Base-by-base conservation (phyloP, 2,329 filamentous ascomycete genomes). In the Pestalotiopsis sp. region DNA sequence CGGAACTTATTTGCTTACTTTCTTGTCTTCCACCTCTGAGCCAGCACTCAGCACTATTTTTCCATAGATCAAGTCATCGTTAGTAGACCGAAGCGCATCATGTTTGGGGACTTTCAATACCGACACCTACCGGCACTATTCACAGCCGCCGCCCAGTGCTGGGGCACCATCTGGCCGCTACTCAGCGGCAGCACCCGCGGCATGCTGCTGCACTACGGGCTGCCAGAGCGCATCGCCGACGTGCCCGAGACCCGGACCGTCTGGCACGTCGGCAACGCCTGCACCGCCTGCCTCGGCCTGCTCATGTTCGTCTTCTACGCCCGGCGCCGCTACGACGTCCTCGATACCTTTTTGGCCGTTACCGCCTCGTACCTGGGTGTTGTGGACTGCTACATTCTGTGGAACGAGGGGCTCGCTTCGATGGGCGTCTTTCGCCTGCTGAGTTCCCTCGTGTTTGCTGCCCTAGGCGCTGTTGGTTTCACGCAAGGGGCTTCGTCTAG, bases 221-320 rank as follows among this genome's bases (percentile, higher is more conserved):
- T 72, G 17, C 58, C 67, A 4, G 25, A 67, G 45, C 69, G 65
- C 68, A 65, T 72, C 64, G 69, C 71, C 27, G 68, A 70, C 49
- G 66, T 72, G 25, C 72, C 73, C 56, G 68, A 73, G 70, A 68
- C 69, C 36, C 71, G 67, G 70, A 7, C 67, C 39, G 69, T 70
- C 25, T 70, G 69, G 70, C 68, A 70, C 60, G 70, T 66, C n/a
- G 71, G 70, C 14, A 67, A 72, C 25, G 71, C 70, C n/a, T 72
- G 73, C 59, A 73, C 68, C 39, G 67, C 70, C 27, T 70, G 39
- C 57, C 70, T 73, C 1, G 69, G 71, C 57, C 68, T 73, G n/a
- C 67, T 73, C 63, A 72, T 73, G 67, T 71, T 72, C 49, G 56
- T 70, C 52, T 74, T 73, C 68, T 73, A 73, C 59, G 20, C 31